These are phyloP conservation scores for Dimargaris xerosporica DNA, from an alignment of 192 early-diverging fungal genomes.

Conservation along the genomic window DNA sequence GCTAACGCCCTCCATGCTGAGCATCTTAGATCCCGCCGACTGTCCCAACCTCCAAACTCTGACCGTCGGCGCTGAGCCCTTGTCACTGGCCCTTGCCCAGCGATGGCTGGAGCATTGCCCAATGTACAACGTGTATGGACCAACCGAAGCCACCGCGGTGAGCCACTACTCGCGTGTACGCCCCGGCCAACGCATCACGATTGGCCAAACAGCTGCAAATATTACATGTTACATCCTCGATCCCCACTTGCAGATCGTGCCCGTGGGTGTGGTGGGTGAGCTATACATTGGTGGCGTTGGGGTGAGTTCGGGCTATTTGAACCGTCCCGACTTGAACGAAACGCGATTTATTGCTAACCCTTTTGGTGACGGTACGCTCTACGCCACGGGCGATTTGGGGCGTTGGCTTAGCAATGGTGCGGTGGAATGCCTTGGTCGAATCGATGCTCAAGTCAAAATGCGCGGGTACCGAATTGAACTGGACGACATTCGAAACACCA, in stretches of 20 bases:
- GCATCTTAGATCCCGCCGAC: neutral
- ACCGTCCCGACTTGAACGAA: neutral
- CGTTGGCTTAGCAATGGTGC: neutral
- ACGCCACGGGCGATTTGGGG: neutral
- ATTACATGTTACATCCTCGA: neutral
- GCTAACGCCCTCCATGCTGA: neutral
- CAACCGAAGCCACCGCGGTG: neutral
- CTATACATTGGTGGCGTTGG: neutral
- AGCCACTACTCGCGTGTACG: neutral
- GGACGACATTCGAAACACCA: conserved; percentile 3
- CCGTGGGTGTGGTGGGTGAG: neutral
- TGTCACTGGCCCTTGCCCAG: neutral
- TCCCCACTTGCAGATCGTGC: neutral
- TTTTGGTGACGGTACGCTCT: neutral
- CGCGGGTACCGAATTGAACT: conserved; percentile 12
- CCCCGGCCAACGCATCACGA: neutral
- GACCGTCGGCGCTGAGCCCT: neutral
- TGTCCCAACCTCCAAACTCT: neutral
- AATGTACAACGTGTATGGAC: neutral
- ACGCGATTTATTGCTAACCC: neutral
- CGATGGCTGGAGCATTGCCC: neutral
- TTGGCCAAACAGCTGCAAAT: neutral
- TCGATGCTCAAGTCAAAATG: conserved; percentile 4
- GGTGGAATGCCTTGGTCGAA: conserved; percentile 9
- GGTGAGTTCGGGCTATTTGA: neutral